These are phyloP conservation scores for Trichoderma citrinoviride DNA, from an alignment of 2,329 filamentous ascomycete genomes.

Conservation along the genomic window DNA sequence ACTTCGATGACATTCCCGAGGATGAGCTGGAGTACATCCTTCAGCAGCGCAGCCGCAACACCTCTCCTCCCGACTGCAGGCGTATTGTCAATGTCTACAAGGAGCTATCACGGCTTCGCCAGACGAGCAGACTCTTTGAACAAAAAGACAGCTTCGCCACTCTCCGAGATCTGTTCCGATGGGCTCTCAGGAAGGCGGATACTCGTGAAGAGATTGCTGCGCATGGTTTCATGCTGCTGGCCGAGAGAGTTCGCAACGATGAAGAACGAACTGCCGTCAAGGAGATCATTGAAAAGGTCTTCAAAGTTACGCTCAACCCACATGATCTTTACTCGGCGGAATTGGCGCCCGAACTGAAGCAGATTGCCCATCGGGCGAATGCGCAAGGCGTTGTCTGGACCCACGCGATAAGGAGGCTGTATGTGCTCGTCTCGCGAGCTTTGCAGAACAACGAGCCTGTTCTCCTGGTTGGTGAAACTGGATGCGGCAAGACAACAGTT, in stretches of 20 bases:
- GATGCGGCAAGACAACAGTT: slow-evolving; percentile 96
- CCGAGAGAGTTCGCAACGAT: slow-evolving; percentile 86
- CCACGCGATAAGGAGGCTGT: slow-evolving; percentile 86
- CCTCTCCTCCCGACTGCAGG: slow-evolving; percentile 86
- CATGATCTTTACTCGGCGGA: slow-evolving; percentile 67
- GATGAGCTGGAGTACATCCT: slow-evolving; percentile 90
- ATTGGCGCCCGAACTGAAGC: slow-evolving; percentile 54
- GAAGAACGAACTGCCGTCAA: slow-evolving; percentile 85
- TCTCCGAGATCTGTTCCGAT: slow-evolving; percentile 90
- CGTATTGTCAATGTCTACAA: slow-evolving; percentile 93
- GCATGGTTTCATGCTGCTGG: slow-evolving; percentile 95
- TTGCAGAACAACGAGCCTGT: slow-evolving; percentile 90
- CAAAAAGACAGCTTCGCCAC: slow-evolving; percentile 98
- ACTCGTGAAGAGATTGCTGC: slow-evolving; percentile 83
- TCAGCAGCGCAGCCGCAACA: slow-evolving; percentile 78
- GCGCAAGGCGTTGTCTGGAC: slow-evolving; percentile 84
- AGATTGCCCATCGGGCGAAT: slow-evolving; percentile 47
- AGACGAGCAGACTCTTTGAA: slow-evolving; percentile 89
- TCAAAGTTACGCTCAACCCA: slow-evolving; percentile 80
- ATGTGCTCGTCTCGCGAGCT: slow-evolving; percentile 82
- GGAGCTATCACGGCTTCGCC: slow-evolving; percentile 83
- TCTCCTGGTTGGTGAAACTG: slow-evolving; percentile 91
- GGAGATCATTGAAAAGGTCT: slow-evolving; percentile 81
- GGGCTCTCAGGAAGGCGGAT: slow-evolving; percentile 83
- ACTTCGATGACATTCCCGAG: slow-evolving; percentile 97